These are phyloP conservation scores for Cutaneotrichosporon arboriforme DNA, from an alignment of 1,284 basidiomycete genomes.

Conservation along the genomic window DNA sequence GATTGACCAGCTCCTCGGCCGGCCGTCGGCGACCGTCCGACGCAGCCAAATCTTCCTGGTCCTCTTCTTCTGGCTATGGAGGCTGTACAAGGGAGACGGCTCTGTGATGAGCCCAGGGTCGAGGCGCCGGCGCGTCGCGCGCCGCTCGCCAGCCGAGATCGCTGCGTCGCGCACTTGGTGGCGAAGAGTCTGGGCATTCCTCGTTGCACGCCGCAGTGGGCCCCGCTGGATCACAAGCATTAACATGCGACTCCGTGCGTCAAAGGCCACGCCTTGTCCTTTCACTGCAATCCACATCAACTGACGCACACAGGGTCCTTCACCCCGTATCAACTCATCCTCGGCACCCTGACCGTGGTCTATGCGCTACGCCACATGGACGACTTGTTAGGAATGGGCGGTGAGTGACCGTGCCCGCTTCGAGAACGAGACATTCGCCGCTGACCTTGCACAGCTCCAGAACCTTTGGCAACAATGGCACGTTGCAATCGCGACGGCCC, in stretches of 20 bases:
- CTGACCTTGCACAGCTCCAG: slow-evolving; percentile 62
- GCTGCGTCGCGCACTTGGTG: slow-evolving; percentile 9
- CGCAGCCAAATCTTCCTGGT: slow-evolving; percentile 75
- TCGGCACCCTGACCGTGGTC: slow-evolving; percentile 73
- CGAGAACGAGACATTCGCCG: neutral
- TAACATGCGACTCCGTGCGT: slow-evolving; percentile 41
- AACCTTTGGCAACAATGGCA: slow-evolving; percentile 81
- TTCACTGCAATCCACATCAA: neutral
- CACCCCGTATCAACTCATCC: slow-evolving; percentile 90
- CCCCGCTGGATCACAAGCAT: slow-evolving; percentile 36
- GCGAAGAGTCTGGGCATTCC: slow-evolving; percentile 25
- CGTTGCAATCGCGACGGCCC: slow-evolving; percentile 34
- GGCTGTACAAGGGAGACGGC: slow-evolving; percentile 66
- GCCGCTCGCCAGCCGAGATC: neutral
- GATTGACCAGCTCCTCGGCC: slow-evolving; percentile 77
- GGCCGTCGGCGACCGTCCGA: slow-evolving; percentile 69
- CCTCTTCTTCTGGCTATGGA: slow-evolving; percentile 82
- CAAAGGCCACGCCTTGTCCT: neutral
- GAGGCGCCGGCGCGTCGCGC: neutral
- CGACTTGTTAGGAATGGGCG: slow-evolving; percentile 73
- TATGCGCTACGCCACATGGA: slow-evolving; percentile 84
- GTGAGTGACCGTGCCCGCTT: slow-evolving; percentile 51
- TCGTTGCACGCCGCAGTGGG: slow-evolving; percentile 32
- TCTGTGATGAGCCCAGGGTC: slow-evolving; percentile 41
- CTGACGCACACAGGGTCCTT: slow-evolving; percentile 59